Conservation (phyloP, 1,284 basidiomycete species). For the Pterulicium gracile region DNA sequence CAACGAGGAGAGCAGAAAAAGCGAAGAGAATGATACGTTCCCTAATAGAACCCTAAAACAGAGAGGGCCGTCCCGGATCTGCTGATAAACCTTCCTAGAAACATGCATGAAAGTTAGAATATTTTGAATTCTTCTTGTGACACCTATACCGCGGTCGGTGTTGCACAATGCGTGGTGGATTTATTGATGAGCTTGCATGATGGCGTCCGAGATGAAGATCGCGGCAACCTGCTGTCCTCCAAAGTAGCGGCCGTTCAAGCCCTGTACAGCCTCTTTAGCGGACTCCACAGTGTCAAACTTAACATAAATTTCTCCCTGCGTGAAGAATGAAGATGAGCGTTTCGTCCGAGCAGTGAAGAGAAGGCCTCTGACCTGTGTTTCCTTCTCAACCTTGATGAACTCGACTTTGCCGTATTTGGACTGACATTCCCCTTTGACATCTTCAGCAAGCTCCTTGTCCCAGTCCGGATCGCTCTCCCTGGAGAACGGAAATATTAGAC, state of each 20-base stretch:
- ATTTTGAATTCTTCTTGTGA: too few species aligned
- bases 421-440: conserved; percentile 92
- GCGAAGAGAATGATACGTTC: neutral
- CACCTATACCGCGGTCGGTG: too few species aligned
- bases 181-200: conserved; percentile 86
- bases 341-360: conserved; percentile 1
- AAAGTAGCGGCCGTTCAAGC: conserved; percentile 93
- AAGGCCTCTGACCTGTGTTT: conserved; percentile 62
- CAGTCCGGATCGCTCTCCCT: conserved; percentile 94
- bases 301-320: conserved; percentile 95
- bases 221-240: conserved; percentile 84
- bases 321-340: conserved; percentile 8
- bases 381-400: conserved; percentile 89
- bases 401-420: conserved; percentile 82
- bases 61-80: neutral
- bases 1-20: neutral
- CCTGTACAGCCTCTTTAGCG: conserved; percentile 78
- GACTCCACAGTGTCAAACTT: conserved; percentile 76
- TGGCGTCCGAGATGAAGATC: conserved; percentile 79
- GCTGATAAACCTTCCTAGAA: neutral
- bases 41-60: neutral
- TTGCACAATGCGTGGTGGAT: too few species aligned
- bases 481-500: conserved; percentile 8
- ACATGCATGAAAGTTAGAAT: too few species aligned
- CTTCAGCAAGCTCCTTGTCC: conserved; percentile 93